These are phyloP conservation scores for Plasmodium blacklocki DNA, from an alignment of 169 alveolate species.

Conservation along the genomic window DNA sequence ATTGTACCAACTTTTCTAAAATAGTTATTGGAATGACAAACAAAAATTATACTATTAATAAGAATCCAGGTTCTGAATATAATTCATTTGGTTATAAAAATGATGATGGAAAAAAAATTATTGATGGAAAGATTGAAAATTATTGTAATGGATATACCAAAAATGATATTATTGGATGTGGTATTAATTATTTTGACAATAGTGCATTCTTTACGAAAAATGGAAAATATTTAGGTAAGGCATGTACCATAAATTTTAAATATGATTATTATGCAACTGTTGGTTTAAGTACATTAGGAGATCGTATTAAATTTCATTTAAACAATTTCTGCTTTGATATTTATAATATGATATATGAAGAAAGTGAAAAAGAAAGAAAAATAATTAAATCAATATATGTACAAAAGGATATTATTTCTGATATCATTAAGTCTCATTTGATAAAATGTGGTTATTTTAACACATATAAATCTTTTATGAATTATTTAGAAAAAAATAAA, in stretches of 20 bases:
- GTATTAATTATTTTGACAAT: slow-evolving; percentile 82
- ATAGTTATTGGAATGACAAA: slow-evolving; percentile 87
- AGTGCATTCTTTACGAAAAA: slow-evolving; percentile 86
- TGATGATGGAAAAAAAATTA: slow-evolving; percentile 84
- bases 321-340: slow-evolving; percentile 58
- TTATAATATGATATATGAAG: slow-evolving; percentile 64
- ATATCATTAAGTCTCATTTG: slow-evolving; percentile 69
- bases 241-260: slow-evolving; percentile 49
- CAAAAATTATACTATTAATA: slow-evolving; percentile 78
- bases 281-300: slow-evolving; percentile 74
- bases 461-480: slow-evolving; percentile 53
- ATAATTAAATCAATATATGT: slow-evolving; percentile 59
- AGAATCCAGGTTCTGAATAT: slow-evolving; percentile 85
- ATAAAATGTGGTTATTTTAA: slow-evolving; percentile 66
- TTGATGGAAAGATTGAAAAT: slow-evolving; percentile 77
- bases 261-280: slow-evolving; percentile 77
- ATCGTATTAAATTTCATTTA: slow-evolving; percentile 57
- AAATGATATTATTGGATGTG: slow-evolving; percentile 89
- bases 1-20: slow-evolving; percentile 77
- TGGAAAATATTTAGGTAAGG: slow-evolving; percentile 84
- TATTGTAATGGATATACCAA: slow-evolving; percentile 83
- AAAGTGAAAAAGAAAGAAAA: slow-evolving; percentile 76
- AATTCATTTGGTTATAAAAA: slow-evolving; percentile 87
- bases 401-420: slow-evolving; percentile 65
- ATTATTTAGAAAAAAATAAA: slow-evolving; percentile 44